Evolutionary conservation across 1,284 basidiomycete genomes (phyloP).

Genomic region (Cryptococcus sp.): DNA sequence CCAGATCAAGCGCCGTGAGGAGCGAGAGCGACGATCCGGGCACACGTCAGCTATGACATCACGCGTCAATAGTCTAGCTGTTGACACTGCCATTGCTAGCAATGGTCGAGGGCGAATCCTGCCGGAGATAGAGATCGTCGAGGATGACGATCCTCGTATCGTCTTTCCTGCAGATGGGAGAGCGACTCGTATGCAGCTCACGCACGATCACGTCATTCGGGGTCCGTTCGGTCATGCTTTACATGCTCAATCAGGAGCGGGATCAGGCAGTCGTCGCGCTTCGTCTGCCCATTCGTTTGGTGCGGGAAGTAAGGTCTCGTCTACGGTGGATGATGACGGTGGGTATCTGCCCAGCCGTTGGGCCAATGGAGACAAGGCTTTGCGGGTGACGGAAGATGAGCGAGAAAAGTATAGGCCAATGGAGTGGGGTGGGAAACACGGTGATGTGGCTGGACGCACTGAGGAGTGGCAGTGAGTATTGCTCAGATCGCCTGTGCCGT

Average conservation of each 20-base stretch:
- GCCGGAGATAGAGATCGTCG: slow-evolving; percentile 51
- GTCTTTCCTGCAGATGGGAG: slow-evolving; percentile 40
- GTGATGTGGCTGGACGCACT: slow-evolving; percentile 39
- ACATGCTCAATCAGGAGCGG: slow-evolving; percentile 1
- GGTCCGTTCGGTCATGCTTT: slow-evolving; percentile 25
- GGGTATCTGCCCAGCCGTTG: slow-evolving; percentile 51
- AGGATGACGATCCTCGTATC: slow-evolving; percentile 50
- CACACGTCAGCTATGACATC: background rate
- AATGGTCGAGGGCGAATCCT: slow-evolving; percentile 31
- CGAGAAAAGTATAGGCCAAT: slow-evolving; percentile 50
- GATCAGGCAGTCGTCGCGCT: background rate
- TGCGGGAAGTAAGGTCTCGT: slow-evolving; percentile 19
- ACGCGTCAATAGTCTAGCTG: slow-evolving; percentile 15
- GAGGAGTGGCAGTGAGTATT: slow-evolving; percentile 52
- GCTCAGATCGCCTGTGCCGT: background rate
- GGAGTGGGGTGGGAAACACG: slow-evolving; percentile 49
- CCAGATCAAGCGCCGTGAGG: slow-evolving; percentile 46
- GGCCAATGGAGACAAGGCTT: slow-evolving; percentile 47
- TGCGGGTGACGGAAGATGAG: slow-evolving; percentile 44
- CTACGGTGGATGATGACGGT: slow-evolving; percentile 43
- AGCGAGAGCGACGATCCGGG: slow-evolving; percentile 32
- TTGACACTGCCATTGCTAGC: slow-evolving; percentile 24
- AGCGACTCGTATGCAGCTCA: slow-evolving; percentile 38
- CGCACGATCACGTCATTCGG: slow-evolving; percentile 38
- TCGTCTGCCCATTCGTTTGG: background rate